Evolutionary conservation across 306 rosid genomes (phyloP).

Genomic region (Rosa multiflora): DNA sequence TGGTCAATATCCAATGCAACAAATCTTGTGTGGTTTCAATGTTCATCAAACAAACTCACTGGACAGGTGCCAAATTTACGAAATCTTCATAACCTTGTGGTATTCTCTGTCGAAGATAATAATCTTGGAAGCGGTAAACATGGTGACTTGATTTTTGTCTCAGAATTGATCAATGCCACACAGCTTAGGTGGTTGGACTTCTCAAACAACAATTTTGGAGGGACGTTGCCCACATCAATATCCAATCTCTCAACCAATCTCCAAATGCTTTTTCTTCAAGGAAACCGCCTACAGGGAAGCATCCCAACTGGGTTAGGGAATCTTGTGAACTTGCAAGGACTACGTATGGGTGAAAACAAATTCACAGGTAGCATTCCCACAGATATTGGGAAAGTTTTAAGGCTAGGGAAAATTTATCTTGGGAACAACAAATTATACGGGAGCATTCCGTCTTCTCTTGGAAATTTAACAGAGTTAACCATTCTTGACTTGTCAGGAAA

Average conservation of each 20-base stretch:
- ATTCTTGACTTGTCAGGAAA: background rate
- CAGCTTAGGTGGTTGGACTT: background rate
- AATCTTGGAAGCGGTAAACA: background rate
- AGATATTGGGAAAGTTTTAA: background rate
- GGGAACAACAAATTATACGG: background rate
- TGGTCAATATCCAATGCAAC: background rate
- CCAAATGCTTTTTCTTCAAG: rapidly evolving
- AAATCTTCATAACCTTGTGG: background rate
- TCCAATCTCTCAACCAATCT: background rate
- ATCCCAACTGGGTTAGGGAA: background rate
- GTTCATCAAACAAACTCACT: background rate
- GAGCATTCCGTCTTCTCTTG: background rate
- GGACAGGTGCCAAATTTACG: background rate
- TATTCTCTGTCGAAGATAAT: rapidly evolving
- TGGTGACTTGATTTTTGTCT: background rate
- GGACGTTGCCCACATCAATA: background rate
- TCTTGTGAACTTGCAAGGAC: background rate
- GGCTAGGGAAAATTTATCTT: background rate
- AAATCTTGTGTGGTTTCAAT: background rate
- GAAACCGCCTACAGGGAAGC: background rate
- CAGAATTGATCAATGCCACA: background rate
- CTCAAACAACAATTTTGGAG: background rate
- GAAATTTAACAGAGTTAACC: background rate
- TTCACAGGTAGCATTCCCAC: background rate
- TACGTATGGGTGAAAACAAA: background rate